These are phyloP conservation scores for Sporothrix inflata DNA, from an alignment of 2,329 filamentous ascomycete species.

Conservation along the genomic window DNA sequence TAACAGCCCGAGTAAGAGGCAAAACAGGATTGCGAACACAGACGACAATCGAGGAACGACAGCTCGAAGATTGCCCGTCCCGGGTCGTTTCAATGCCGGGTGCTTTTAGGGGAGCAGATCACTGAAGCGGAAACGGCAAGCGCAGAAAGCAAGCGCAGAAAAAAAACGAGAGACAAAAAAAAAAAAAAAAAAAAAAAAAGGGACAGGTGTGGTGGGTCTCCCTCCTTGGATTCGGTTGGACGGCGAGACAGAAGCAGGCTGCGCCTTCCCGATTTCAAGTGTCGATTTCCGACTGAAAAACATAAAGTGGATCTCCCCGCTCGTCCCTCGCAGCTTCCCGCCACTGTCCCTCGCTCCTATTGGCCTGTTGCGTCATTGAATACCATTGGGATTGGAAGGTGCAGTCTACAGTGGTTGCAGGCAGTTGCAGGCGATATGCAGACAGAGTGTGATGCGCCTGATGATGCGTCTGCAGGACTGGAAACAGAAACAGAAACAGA, in stretches of 20 bases:
- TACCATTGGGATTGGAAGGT: neutral
- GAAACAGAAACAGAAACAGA: slow-evolving; percentile 6
- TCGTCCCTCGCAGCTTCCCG: slow-evolving; percentile 16
- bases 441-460: neutral
- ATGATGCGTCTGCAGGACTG: neutral
- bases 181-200: neutral
- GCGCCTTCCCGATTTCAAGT: neutral
- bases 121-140: neutral
- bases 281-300: neutral
- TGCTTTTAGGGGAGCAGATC: neutral
- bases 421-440: neutral
- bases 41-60: neutral
- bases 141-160: neutral
- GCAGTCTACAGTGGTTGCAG: neutral
- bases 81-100: neutral
- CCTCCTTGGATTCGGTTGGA: slow-evolving; percentile 11
- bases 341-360: neutral
- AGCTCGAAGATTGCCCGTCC: neutral
- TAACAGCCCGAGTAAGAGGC: neutral
- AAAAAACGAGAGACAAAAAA: neutral
- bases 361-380: neutral
- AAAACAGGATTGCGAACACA: neutral
- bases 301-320: neutral
- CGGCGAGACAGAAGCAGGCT: slow-evolving; percentile 18
- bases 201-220: neutral